Conservation (phyloP, 1,139 yeast genomes). For the Hemisphaericaspora xylanilytica region DNA sequence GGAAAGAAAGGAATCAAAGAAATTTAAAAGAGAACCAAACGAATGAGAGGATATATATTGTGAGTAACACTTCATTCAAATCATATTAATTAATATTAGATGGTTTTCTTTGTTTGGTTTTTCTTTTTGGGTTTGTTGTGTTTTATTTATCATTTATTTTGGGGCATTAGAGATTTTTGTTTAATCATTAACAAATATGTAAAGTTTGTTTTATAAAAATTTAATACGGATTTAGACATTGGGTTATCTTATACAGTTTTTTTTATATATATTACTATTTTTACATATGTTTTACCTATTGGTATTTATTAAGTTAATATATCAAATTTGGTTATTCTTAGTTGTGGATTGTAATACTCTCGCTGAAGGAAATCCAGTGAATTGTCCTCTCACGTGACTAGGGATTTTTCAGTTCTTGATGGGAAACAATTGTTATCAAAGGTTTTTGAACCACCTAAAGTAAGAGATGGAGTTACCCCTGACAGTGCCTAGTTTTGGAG, state of each 20-base stretch:
- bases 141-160: conserved; percentile 15
- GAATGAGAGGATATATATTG: neutral
- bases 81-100: neutral
- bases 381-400: too few species aligned
- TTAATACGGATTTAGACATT: conserved; percentile 37
- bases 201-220: conserved; percentile 15
- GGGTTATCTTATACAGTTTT: conserved; percentile 30
- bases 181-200: neutral
- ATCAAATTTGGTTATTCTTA: too few species aligned
- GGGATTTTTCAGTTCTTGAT: too few species aligned
- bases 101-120: conserved; percentile 19
- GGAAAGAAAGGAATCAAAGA: neutral
- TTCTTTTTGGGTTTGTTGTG: conserved; percentile 23
- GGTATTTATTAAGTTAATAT: conserved; percentile 3
- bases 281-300: conserved; percentile 1
- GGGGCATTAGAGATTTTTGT: conserved; percentile 10
- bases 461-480: too few species aligned
- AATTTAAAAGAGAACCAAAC: neutral
- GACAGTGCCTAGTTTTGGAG: too few species aligned
- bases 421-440: too few species aligned
- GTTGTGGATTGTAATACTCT: too few species aligned
- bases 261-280: conserved; percentile 20
- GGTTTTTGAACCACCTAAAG: too few species aligned
- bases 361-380: too few species aligned
- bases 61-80: neutral